phyloP scores from a whole-genome alignment of 106 monocot species.

The Iris macrosiphon region DNA sequence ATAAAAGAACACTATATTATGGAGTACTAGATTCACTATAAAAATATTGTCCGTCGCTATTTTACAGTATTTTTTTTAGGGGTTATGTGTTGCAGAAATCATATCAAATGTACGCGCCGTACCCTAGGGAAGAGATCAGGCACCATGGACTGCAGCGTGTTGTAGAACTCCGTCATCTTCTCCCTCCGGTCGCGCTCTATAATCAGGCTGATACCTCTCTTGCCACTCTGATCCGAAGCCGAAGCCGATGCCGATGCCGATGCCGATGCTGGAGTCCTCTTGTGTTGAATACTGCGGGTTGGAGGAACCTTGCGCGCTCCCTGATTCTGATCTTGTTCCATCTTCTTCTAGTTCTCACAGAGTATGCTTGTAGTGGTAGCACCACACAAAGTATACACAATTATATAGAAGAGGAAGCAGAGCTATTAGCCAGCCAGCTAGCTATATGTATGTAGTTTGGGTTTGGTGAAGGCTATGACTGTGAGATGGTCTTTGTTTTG shows the following conservation, averaged over 20 bases:
- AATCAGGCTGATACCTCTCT: neutral
- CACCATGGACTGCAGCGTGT: constrained; percentile 35
- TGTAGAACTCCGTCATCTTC: constrained; percentile 40
- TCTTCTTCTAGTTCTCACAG: too few relatives aligned
- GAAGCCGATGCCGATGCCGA: neutral
- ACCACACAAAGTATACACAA: neutral
- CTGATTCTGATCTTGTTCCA: too few relatives aligned
- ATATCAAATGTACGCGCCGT: too few relatives aligned
- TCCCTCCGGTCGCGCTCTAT: constrained; percentile 37
- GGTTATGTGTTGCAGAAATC: too few relatives aligned
- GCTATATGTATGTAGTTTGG: too few relatives aligned
- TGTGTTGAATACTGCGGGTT: neutral
- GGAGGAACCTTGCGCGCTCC: neutral
- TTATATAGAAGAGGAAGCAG: neutral
- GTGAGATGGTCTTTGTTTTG: neutral
- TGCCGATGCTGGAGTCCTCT: neutral
- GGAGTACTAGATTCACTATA: too few relatives aligned
- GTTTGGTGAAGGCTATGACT: neutral
- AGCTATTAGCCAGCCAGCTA: too few relatives aligned
- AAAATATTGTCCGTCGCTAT: too few relatives aligned
- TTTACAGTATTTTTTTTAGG: too few relatives aligned
- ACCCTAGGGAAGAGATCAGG: constrained; percentile 56
- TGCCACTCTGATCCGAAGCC: neutral
- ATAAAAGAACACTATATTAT: too few relatives aligned
- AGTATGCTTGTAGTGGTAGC: too few relatives aligned